phyloP scores from a whole-genome alignment of 148 eudicot genomes.

The Chenopodium album region DNA sequence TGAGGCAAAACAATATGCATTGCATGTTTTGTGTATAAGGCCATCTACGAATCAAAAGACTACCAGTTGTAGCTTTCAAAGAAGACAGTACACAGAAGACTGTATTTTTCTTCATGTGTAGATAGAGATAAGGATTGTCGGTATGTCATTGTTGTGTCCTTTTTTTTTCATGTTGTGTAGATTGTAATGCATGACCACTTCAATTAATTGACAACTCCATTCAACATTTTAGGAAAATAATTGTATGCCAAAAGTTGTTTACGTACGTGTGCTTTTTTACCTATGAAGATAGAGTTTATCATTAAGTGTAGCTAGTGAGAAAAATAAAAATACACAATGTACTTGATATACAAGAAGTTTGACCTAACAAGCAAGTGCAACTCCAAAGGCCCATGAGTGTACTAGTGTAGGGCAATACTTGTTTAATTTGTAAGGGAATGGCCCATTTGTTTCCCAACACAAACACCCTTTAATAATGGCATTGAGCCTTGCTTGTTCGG shows the following conservation, averaged over 20 bases:
- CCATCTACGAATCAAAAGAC: neutral
- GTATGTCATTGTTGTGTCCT: neutral
- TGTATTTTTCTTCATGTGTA: neutral
- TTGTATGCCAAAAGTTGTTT: too few species aligned
- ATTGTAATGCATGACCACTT: neutral
- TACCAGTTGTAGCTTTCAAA: neutral
- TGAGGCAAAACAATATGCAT: neutral
- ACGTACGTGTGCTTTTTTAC: neutral
- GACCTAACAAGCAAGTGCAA: neutral
- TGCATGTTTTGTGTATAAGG: neutral
- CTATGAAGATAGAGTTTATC: neutral
- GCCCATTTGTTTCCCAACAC: neutral
- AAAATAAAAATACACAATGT: neutral
- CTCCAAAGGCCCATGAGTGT: neutral
- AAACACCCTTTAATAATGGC: neutral
- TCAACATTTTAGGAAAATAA: neutral
- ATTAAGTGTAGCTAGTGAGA: too few species aligned
- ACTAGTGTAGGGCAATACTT: neutral
- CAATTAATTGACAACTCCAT: neutral
- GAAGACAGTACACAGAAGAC: neutral
- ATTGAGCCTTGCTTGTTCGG: neutral
- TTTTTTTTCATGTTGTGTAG: constrained; percentile 7
- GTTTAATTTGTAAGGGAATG: neutral
- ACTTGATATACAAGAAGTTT: neutral
- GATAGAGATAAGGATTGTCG: constrained; percentile 4